Conservation (phyloP, 257 asterid genomes). For the Voacanga thouarsii region DNA sequence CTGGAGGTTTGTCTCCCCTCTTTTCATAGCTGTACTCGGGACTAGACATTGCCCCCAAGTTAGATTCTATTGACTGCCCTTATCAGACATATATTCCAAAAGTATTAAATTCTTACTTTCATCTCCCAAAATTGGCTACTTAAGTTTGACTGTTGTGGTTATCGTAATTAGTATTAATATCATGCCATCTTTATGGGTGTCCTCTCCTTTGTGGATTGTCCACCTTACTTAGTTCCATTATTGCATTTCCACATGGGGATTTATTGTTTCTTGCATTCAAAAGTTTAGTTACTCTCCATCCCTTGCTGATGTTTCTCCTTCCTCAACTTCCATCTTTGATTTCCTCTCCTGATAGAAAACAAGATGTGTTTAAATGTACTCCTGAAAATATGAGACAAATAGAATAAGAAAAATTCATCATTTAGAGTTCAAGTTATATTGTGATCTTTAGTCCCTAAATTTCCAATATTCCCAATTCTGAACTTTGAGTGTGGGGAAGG, state of each 20-base stretch:
- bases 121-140: background rate
- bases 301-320: background rate
- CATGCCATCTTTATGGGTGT: background rate
- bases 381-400: background rate
- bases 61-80: background rate
- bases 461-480: background rate
- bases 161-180: background rate
- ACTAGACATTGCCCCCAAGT: background rate
- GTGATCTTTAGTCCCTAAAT: background rate
- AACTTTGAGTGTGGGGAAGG: background rate
- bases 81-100: background rate
- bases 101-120: background rate
- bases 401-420: background rate
- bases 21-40: background rate
- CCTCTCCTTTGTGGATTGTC: background rate
- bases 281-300: background rate
- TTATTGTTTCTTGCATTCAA: background rate
- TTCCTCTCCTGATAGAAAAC: background rate
- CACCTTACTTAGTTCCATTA: background rate
- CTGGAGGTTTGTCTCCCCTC: slow-evolving; percentile 68
- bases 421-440: background rate
- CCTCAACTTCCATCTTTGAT: background rate
- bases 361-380: background rate
- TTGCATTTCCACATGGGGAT: background rate
- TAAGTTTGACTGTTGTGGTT: background rate